Base-by-base conservation (phyloP, 1,139 yeast genomes). In the Pneumocystis canis region DNA sequence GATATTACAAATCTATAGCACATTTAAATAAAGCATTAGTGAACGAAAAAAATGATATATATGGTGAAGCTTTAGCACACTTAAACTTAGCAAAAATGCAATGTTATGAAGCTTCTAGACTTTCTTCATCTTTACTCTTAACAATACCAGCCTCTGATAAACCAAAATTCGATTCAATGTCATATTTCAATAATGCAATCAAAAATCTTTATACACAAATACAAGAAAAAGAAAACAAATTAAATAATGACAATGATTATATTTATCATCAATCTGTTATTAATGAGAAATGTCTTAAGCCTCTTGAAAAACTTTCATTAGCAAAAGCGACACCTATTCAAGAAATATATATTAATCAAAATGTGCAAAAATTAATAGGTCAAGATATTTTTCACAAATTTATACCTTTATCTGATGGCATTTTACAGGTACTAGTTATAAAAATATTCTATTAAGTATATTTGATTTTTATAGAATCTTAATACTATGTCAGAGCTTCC, bases 241-340 rank as follows among this genome's bases (percentile, higher is more conserved):
- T 87, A 66, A 83, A 79, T 41, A 88, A 87, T 69, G 97, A 92
- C 70, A 92, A 92, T 70, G 97, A 92, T 71, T 84, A 84, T 70
- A 88, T 92, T 59, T 92, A 87, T 70, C 95, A 92, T 72, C 90
- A 85, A 33, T 71, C 79, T 1, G 77, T 90, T 16, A 95, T 95
- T 0, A 78, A 82, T 18, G 76, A 77, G 39, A 77, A 84, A 0
- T 70, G 87, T 11, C 75, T 77, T 16, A 78, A 84, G 0, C 82
- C 79, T 16, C 78, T 89, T 9, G 82, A 87, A 67, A 82, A 87
- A 0, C 78, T 89, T 79, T 94, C 87, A 65, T 88, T 92, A 39
- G 84, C 87, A 1, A 87, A 87, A 70, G 77, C 84, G 0, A 78
- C 83, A 2, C 79, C 84, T 5, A 77, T 88, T 69, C 82, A 81